A percentile compares a stretch with the other conserved stretches of the same genome.
Conservation (phyloP, 305 asterid genomes). For the Fraxinus platypoda region DNA sequence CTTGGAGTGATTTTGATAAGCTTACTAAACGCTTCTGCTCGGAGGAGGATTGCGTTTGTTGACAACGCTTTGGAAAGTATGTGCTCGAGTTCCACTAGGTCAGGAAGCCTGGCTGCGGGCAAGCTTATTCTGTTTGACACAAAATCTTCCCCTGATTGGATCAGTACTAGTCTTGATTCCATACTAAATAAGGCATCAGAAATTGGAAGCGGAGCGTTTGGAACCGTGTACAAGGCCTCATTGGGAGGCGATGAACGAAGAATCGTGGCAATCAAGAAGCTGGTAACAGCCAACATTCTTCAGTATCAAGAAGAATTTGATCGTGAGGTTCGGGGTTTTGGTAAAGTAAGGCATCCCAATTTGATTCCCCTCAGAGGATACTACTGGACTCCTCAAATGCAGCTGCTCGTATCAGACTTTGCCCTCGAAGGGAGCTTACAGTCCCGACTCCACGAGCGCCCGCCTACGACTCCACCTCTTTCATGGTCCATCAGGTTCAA, state of each 20-base stretch:
- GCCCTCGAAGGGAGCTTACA: slow-evolving; percentile 66
- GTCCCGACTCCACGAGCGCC: slow-evolving; percentile 54
- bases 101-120: slow-evolving; percentile 54
- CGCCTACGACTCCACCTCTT: slow-evolving; percentile 41
- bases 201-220: slow-evolving; percentile 83
- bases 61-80: slow-evolving; percentile 78
- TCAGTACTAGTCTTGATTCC: slow-evolving; percentile 42
- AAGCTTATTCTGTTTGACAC: slow-evolving; percentile 67
- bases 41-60: slow-evolving; percentile 55
- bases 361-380: slow-evolving; percentile 67
- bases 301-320: slow-evolving; percentile 82
- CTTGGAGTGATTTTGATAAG: slow-evolving; percentile 67
- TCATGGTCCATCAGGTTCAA: slow-evolving; percentile 71
- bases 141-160: slow-evolving; percentile 48
- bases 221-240: slow-evolving; percentile 71
- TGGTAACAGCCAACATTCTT: slow-evolving; percentile 54
- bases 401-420: slow-evolving; percentile 76
- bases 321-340: slow-evolving; percentile 65
- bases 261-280: slow-evolving; percentile 69
- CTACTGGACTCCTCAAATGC: slow-evolving; percentile 89
- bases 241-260: slow-evolving; percentile 46
- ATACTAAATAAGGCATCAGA: slow-evolving; percentile 62
- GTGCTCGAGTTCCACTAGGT: slow-evolving; percentile 81
- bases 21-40: slow-evolving; percentile 64
- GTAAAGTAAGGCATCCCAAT: slow-evolving; percentile 77